phyloP scores from a whole-genome alignment of 2,329 filamentous ascomycete species.

The Pyrenophora seminiperda region DNA sequence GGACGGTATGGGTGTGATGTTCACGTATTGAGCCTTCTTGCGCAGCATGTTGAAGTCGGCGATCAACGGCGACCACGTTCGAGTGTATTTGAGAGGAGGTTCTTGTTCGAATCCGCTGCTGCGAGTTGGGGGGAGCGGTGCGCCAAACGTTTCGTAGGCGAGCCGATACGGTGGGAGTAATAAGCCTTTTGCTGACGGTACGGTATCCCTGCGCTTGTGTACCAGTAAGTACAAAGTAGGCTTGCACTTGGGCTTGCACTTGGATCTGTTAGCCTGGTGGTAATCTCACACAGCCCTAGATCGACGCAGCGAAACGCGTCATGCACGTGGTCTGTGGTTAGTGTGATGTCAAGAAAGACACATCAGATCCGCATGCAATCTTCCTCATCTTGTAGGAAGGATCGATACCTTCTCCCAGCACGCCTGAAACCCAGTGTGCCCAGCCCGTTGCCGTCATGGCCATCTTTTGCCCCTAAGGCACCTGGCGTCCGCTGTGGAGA shows the following conservation, averaged over 20 bases:
- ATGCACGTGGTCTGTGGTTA: slow-evolving; percentile 31
- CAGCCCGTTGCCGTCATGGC: not conserved
- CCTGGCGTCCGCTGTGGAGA: slow-evolving; percentile 14
- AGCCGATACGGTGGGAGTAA: not conserved
- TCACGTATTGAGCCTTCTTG: slow-evolving; percentile 69
- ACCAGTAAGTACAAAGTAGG: no score
- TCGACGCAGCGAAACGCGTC: slow-evolving; percentile 25
- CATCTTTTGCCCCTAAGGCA: not conserved
- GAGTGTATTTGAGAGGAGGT: not conserved
- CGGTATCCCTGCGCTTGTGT: slow-evolving; percentile 17
- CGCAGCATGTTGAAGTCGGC: slow-evolving; percentile 42
- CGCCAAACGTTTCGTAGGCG: not conserved
- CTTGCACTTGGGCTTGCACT: slow-evolving; percentile 8
- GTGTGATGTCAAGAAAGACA: slow-evolving; percentile 28
- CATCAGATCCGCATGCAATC: not conserved
- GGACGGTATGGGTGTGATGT: slow-evolving; percentile 71
- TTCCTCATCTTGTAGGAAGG: not conserved
- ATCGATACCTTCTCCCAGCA: not conserved
- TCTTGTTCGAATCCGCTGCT: slow-evolving; percentile 4
- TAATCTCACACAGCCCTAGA: slow-evolving; percentile 17
- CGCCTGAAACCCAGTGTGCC: slow-evolving; percentile 1
- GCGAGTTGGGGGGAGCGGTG: slow-evolving; percentile 1
- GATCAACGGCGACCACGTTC: slow-evolving; percentile 5
- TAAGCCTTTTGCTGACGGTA: slow-evolving; percentile 14
- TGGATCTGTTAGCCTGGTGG: slow-evolving; percentile 13